Evolutionary conservation across 495 filamentous ascomycete species (phyloP).

Genomic region (Staphylotrichum tortipilum): DNA sequence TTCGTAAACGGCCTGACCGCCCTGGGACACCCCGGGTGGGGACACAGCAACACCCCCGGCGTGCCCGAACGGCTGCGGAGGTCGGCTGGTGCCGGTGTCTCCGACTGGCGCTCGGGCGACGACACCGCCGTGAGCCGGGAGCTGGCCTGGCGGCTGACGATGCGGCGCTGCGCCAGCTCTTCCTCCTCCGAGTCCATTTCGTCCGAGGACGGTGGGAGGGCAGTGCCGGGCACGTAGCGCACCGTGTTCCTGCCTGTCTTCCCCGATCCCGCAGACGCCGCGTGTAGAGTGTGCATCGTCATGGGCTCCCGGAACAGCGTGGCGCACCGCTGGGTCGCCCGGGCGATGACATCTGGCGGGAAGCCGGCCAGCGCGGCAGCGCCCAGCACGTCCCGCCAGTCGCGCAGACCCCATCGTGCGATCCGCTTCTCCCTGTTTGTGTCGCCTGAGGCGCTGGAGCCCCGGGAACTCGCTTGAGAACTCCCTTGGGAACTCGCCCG

Average conservation of each 20-base stretch:
- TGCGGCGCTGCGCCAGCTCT: conserved; percentile 5
- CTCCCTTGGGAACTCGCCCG: not conserved
- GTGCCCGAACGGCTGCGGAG: not conserved
- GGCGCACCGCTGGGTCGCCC: conserved; percentile 60
- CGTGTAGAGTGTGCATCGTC: conserved; percentile 47
- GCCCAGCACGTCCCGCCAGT: conserved; percentile 76
- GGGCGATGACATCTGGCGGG: conserved; percentile 48
- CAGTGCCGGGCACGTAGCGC: conserved; percentile 29
- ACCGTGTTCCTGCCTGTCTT: conserved; percentile 5
- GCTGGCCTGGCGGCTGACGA: conserved; percentile 19
- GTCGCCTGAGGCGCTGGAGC: conserved; percentile 5
- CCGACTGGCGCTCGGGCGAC: not conserved
- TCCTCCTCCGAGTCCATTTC: conserved; percentile 26
- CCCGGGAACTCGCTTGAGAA: not conserved
- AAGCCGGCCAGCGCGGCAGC: conserved; percentile 64
- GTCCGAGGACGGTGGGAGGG: conserved; percentile 25
- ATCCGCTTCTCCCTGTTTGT: conserved; percentile 6
- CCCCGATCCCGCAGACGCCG: conserved; percentile 25
- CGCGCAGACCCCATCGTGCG: conserved; percentile 42
- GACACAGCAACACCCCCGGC: conserved; percentile 10
- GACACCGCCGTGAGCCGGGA: not conserved
- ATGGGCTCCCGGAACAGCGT: conserved; percentile 61
- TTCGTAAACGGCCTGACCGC: conserved; percentile 9
- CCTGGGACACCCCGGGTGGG: conserved; percentile 11
- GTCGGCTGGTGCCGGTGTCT: not conserved